Base-by-base conservation (phyloP, 148 eudicot species). In the Silene latifolia region DNA sequence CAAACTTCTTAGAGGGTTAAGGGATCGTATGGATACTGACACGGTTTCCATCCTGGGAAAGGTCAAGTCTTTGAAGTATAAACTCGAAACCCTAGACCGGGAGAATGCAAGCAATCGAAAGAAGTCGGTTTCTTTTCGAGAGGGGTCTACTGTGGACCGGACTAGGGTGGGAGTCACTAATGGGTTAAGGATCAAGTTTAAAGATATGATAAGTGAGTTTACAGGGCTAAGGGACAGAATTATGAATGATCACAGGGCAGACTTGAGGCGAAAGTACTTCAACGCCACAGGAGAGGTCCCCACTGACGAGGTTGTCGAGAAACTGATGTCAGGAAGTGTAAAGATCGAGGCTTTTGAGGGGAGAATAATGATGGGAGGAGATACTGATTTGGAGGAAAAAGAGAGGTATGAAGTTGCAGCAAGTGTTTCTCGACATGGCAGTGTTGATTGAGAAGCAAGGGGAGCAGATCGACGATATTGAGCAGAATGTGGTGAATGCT, bases 361-460 rank as follows among this genome's bases (percentile, higher is more conserved):
- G 63, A 77, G 72, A 61, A 25, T 53, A 9, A 70, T 21, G 58
- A 69, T 51, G 73, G 70, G 70, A 67, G 86, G 85, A 13, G 77
- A 71, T 8, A 0, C 80, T 60, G 77, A 72, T 60, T 62, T 72
- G 82, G 90, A 86, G 82, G 89, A 80, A 11, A 77, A 75, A 29
- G 91, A 89, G 69, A 89, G 97, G 80, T 79, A 91, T 77, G 97
- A 91, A 84, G 75, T 72, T 93, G 58, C 98, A 89, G 73, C 97
- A 91, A 73, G 88, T 93, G 39, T 93, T 93, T 75, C 91, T 91
- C 32, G 97, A 91, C 67, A 91, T 91, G 98, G 93, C 92, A 19
- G 89, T 93, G 63, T 57, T 93, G 85, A 88, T 93, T 8, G 92
- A 90, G 73, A 74, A 84, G 24, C 97, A 92, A 76, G 87, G 87